Conservation (phyloP, 768 basidiomycete genomes). For the Auricularia heimuer region DNA sequence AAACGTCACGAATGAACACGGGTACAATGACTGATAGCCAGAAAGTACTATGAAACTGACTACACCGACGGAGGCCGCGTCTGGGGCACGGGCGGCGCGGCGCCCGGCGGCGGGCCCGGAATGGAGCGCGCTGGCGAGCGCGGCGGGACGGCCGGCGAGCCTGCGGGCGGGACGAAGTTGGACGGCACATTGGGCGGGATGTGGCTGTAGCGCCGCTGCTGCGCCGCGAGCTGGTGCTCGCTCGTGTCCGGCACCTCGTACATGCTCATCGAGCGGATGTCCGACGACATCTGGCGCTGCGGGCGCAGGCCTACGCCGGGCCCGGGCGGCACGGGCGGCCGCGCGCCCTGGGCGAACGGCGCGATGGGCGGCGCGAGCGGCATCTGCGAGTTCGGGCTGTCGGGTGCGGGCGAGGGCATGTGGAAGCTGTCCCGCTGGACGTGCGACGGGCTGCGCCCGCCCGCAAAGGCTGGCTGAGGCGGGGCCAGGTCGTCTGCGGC, state of each 20-base stretch:
- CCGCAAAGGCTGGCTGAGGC: neutral
- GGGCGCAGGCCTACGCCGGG: neutral
- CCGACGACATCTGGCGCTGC: neutral
- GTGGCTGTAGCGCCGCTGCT: constrained; percentile 2
- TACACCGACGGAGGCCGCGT: neutral
- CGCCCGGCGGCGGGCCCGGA: neutral
- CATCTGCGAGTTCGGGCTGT: constrained; percentile 1
- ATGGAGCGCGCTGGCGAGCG: neutral
- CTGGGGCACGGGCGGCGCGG: neutral
- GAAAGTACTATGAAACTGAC: neutral
- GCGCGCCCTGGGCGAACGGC: neutral
- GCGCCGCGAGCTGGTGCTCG: neutral
- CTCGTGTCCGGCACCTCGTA: neutral
- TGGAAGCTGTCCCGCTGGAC: neutral
- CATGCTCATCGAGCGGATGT: neutral
- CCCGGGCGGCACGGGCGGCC: neutral
- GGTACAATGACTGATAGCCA: neutral
- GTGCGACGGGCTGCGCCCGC: neutral
- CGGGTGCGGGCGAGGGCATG: neutral
- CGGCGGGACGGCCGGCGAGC: neutral
- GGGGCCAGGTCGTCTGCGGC: neutral
- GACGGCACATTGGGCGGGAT: neutral
- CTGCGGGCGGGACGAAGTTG: neutral
- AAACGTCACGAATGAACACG: neutral
- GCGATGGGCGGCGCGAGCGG: neutral